Base-by-base conservation (phyloP, 2,329 filamentous ascomycete genomes). In the Colletotrichum sublineola region DNA sequence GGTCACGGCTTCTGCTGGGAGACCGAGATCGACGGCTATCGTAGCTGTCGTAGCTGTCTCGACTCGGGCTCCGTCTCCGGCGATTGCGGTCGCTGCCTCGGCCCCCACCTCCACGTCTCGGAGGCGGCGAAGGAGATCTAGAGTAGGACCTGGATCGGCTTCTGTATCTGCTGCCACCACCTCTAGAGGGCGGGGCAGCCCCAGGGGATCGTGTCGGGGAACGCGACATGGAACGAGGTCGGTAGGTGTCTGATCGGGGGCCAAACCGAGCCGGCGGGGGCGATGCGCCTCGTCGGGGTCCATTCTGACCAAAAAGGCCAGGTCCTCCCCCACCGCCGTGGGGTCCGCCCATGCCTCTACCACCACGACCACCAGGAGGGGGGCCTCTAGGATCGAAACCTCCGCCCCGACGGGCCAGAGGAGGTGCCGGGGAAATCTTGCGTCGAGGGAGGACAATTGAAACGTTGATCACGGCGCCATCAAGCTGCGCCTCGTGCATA, bases 401-500 rank as follows among this genome's bases (percentile, higher is more conserved):
- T 69, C 87, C 87, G 71, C 89, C 88, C 62, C 89, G 88, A 63
- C 92, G 89, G 63, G 92, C 90, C 6, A 89, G 89, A 1, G 94
- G 94, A 20, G 95, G 95, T 57, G 93, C 90, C 24, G 90, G 91
- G 8, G 94, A 95, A 78, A 97, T 94, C 77, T 94, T 94, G 77
- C 93, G 91, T 62, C 93, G 90, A 0, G 94, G 94, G 46, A 97
- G 86, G 36, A 97, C 94, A 75, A 98, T 96, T 56, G 94, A 96
- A 61, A 98, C 95, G 78, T 92, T 93, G 78, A 98, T 91, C 50
- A 91, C 87, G 31, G 92, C 90, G 63, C 95, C 95, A 81, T 98
- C 95, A 38, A 97, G 84, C 79, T 97, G 94, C n/a, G 94, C 94
- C 84, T 99, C 96, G 82, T 99, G 96, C 96, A 99, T 98, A 80